A percentile compares a stretch with the other conserved stretches of the same genome.
These are phyloP conservation scores for Alternaria hordeiaustralica DNA, from an alignment of 2,329 filamentous ascomycete species.

Conservation along the genomic window DNA sequence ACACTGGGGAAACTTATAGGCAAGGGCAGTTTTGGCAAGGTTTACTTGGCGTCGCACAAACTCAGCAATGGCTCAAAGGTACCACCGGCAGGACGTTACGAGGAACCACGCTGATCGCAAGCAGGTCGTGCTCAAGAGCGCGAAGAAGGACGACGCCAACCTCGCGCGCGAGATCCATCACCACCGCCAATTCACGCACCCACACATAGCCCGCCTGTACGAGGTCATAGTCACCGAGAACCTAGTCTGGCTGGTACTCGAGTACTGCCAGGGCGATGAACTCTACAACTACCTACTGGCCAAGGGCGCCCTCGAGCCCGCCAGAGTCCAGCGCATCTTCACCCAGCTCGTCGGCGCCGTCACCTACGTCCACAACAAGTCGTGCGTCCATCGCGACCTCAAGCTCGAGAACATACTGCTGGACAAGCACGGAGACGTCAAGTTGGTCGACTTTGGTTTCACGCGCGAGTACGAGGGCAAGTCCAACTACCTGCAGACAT, in stretches of 20 bases:
- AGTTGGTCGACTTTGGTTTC: slow-evolving; percentile 97
- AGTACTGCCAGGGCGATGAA: slow-evolving; percentile 96
- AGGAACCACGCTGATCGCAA: slow-evolving; percentile 18
- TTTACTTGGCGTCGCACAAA: slow-evolving; percentile 94
- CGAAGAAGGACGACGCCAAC: slow-evolving; percentile 94
- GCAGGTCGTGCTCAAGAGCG: slow-evolving; percentile 98
- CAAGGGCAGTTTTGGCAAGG: slow-evolving; percentile 97
- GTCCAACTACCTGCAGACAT: slow-evolving; percentile 92
- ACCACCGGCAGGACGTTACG: slow-evolving; percentile 23
- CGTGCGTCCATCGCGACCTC: slow-evolving; percentile 93
- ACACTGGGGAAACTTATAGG: slow-evolving; percentile 89
- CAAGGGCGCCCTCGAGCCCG: slow-evolving; percentile 80
- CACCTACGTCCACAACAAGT: slow-evolving; percentile 91
- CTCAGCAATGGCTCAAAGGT: slow-evolving; percentile 99
- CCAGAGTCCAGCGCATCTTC: slow-evolving; percentile 94
- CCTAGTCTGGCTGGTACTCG: slow-evolving; percentile 93
- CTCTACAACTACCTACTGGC: slow-evolving; percentile 94
- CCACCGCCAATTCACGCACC: slow-evolving; percentile 95
- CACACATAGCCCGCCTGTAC: slow-evolving; percentile 94
- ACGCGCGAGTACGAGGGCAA: slow-evolving; percentile 97
- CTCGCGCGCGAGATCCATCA: slow-evolving; percentile 98
- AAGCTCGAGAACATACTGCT: slow-evolving; percentile 97
- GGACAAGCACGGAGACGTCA: slow-evolving; percentile 97
- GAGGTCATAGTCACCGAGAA: slow-evolving; percentile 97
- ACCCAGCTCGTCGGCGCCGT: slow-evolving; percentile 95